Percentiles rank a stretch among this genome's conserved stretches.
Conservation (phyloP, 257 asterid genomes). For the Leptodermis oblonga region DNA sequence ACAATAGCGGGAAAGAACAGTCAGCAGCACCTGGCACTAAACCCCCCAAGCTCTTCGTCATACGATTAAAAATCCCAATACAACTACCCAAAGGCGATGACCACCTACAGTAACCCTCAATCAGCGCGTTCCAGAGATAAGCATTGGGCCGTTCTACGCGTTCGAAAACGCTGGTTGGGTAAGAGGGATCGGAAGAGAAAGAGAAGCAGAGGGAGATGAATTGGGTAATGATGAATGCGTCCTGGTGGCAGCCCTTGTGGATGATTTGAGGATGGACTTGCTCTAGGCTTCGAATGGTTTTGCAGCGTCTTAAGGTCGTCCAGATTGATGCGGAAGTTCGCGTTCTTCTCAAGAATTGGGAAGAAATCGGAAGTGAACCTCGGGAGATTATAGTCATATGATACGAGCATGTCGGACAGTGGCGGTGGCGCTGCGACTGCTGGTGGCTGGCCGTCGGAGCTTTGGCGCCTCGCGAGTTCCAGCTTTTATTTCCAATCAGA, state of each 20-base stretch:
- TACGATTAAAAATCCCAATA: constrained; percentile 36
- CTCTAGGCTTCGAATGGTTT: constrained; percentile 29
- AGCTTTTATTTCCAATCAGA: neutral
- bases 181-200: constrained; percentile 31
- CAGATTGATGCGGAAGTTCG: constrained; percentile 18
- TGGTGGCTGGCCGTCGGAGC: neutral
- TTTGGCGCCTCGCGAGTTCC: neutral
- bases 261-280: constrained; percentile 53
- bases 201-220: constrained; percentile 43
- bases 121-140: constrained; percentile 58
- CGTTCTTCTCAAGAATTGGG: neutral
- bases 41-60: constrained; percentile 26
- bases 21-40: constrained; percentile 43
- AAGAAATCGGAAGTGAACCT: neutral
- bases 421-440: neutral
- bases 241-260: constrained; percentile 59
- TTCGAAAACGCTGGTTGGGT: constrained; percentile 46
- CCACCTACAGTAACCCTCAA: constrained; percentile 42
- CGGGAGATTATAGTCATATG: neutral
- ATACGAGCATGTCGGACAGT: neutral
- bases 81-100: constrained; percentile 28
- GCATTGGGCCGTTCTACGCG: constrained; percentile 44
- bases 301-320: constrained; percentile 41
- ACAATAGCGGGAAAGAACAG: constrained; percentile 55
- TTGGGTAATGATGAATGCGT: constrained; percentile 45